A percentile compares a stretch with the other conserved stretches of the same genome.
Evolutionary conservation across 208 protist species (phyloP).

Genomic region (Leishmania amazonensis): DNA sequence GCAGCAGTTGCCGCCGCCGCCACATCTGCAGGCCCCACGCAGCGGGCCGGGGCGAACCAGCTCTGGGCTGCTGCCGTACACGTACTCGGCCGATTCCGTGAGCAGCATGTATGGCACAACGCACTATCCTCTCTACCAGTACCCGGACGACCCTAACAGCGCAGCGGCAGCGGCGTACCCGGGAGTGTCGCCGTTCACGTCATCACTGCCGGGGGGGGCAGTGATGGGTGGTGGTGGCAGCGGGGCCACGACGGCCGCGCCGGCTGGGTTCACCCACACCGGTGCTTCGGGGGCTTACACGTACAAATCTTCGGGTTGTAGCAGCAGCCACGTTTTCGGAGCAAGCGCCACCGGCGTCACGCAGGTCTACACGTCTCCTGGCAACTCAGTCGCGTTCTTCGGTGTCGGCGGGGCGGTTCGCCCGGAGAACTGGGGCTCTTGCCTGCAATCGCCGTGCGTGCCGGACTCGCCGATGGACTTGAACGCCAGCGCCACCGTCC

Average conservation of each 20-base stretch:
- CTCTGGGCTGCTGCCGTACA: conserved; percentile 39
- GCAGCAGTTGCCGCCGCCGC: neutral
- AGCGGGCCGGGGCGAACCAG: conserved; percentile 15
- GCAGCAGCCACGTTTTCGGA: neutral
- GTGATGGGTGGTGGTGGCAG: neutral
- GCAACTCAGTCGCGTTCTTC: neutral
- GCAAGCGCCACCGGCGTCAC: neutral
- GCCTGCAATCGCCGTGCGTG: conserved; percentile 6
- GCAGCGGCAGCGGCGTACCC: neutral
- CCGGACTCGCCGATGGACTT: conserved; percentile 17
- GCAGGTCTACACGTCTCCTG: neutral
- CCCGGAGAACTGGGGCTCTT: neutral
- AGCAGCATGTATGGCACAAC: conserved; percentile 43
- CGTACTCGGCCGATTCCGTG: conserved; percentile 44
- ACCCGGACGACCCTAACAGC: conserved; percentile 19
- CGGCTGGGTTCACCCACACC: neutral
- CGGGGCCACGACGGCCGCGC: neutral
- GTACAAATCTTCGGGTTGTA: neutral
- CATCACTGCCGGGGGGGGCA: neutral
- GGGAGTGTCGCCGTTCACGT: neutral
- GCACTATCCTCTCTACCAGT: conserved; percentile 46
- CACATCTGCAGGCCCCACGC: neutral
- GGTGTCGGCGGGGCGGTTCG: neutral
- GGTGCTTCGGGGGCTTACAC: neutral
- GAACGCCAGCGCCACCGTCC: neutral